These are phyloP conservation scores for Ocimum tenuiflorum DNA, from an alignment of 257 asterid genomes.

Conservation along the genomic window DNA sequence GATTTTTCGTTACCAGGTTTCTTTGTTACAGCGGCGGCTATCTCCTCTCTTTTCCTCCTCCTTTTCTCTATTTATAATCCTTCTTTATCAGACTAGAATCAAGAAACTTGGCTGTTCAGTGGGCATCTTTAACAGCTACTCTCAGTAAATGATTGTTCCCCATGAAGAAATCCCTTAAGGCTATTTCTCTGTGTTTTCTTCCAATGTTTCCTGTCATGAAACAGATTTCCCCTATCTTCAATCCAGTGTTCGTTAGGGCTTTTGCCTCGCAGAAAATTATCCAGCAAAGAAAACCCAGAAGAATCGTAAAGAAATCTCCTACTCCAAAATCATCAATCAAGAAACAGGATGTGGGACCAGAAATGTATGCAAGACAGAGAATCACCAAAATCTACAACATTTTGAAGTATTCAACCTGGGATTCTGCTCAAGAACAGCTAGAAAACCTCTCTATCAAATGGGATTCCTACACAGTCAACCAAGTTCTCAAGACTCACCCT, in stretches of 20 bases:
- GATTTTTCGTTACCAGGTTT: too few species aligned
- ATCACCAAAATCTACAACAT: slow-evolving; percentile 50
- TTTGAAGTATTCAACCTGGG: slow-evolving; percentile 75
- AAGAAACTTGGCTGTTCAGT: too few species aligned
- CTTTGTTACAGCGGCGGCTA: too few species aligned
- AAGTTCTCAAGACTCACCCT: slow-evolving; percentile 55
- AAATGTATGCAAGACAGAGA: slow-evolving; percentile 42
- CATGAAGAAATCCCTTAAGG: slow-evolving; percentile 27
- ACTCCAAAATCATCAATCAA: slow-evolving; percentile 25
- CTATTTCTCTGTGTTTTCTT: too few species aligned
- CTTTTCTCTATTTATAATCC: neutral
- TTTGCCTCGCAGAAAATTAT: slow-evolving; percentile 22
- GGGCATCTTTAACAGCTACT: neutral
- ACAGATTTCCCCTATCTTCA: slow-evolving; percentile 25
- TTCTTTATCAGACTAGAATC: neutral
- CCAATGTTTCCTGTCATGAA: slow-evolving; percentile 21
- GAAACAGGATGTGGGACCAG: slow-evolving; percentile 31
- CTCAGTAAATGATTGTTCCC: neutral
- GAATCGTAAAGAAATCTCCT: slow-evolving; percentile 20
- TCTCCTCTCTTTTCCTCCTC: neutral
- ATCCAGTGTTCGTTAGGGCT: slow-evolving; percentile 16
- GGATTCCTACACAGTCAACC: slow-evolving; percentile 86
- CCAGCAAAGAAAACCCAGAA: slow-evolving; percentile 24
- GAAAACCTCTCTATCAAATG: slow-evolving; percentile 52
- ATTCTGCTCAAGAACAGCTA: slow-evolving; percentile 60